Conservation (phyloP, 306 rosid genomes). For the Fragaria vesca region DNA sequence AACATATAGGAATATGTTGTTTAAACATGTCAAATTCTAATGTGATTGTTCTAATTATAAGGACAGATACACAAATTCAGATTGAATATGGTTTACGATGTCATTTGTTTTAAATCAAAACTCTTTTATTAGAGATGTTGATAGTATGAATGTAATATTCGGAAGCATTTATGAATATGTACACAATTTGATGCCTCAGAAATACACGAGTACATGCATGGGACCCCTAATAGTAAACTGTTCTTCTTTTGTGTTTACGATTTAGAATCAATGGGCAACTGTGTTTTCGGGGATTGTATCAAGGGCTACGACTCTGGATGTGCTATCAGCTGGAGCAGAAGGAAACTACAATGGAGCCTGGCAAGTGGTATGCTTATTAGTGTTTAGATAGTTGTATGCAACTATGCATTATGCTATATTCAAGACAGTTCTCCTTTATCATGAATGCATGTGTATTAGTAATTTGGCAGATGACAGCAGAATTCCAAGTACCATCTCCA, state of each 20-base stretch:
- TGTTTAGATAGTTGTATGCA: not conserved
- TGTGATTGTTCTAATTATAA: too few relatives aligned
- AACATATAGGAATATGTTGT: not conserved
- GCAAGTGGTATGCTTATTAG: slow-evolving; percentile 67
- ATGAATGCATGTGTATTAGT: not conserved
- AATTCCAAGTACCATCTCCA: slow-evolving; percentile 88
- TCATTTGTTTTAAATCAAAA: too few relatives aligned
- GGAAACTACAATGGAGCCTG: slow-evolving; percentile 93
- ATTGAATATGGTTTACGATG: not conserved
- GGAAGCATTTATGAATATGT: not conserved
- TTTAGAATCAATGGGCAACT: slow-evolving; percentile 82
- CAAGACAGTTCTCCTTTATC: slow-evolving; percentile 33
- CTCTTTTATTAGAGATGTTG: too few relatives aligned
- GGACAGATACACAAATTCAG: too few relatives aligned
- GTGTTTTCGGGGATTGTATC: slow-evolving; percentile 86
- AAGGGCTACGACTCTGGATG: slow-evolving; percentile 82
- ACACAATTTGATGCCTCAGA: not conserved
- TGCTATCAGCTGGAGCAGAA: slow-evolving; percentile 84
- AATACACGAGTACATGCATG: not conserved
- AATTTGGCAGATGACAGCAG: slow-evolving; percentile 70
- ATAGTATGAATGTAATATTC: not conserved
- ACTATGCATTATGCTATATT: not conserved
- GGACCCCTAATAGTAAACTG: not conserved
- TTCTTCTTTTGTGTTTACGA: not conserved
- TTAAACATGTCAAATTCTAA: not conserved